Evolutionary conservation across 176 grass and related monocot genomes (phyloP).

Genomic region (Oryza officinalis): DNA sequence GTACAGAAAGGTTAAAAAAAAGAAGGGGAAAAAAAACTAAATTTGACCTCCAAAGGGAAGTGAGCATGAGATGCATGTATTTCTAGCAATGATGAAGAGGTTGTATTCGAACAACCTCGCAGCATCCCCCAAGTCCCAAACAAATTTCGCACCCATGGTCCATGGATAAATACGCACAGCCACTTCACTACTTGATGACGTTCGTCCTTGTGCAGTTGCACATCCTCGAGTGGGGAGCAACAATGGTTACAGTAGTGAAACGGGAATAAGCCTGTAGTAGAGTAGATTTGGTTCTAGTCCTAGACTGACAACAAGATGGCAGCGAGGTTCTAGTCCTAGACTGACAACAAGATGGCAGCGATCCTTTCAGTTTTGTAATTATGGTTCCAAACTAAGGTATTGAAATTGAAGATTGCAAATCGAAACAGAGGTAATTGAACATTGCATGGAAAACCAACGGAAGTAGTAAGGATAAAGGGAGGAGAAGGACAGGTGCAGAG

Average conservation of each 20-base stretch:
- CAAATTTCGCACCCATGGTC: not conserved
- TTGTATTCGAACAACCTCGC: not conserved
- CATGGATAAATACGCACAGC: no score
- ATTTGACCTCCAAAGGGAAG: not conserved
- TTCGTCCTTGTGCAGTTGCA: not conserved
- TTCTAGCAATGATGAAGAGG: not conserved
- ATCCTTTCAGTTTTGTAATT: not conserved
- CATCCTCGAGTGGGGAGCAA: not conserved
- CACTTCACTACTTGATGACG: not conserved
- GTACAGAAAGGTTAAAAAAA: not conserved
- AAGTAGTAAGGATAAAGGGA: not conserved
- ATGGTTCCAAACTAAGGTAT: not conserved
- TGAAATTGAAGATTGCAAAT: not conserved
- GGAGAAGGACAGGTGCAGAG: not conserved
- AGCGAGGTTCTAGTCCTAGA: not conserved
- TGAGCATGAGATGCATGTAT: not conserved
- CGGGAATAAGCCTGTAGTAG: not conserved
- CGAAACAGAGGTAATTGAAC: not conserved
- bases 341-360: not conserved
- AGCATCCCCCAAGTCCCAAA: not conserved
- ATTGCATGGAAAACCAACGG: not conserved
- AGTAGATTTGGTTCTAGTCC: not conserved
- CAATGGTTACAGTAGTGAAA: not conserved
- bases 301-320: no score
- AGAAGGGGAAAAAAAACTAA: not conserved